Conservation (phyloP, 371 early-diverging fungal species). For the Mortierella sp. region DNA sequence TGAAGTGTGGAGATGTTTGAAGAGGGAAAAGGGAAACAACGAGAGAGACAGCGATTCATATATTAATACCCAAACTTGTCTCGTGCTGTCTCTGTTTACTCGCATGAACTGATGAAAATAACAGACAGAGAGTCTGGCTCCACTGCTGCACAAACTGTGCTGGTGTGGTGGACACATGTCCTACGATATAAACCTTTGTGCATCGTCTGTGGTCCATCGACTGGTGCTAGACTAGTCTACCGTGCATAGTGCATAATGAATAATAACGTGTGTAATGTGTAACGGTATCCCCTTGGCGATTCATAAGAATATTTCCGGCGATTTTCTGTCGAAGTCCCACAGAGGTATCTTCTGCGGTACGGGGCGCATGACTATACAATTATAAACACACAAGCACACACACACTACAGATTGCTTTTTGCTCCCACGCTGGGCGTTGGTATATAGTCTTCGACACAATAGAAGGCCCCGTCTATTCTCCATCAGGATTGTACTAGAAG, state of each 20-base stretch:
- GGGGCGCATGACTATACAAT: too few species aligned
- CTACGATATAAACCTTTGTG: background rate
- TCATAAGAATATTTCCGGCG: conserved; percentile 23
- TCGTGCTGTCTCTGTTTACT: too few species aligned
- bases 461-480: too few species aligned
- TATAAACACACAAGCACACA: background rate
- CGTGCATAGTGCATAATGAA: too few species aligned
- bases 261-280: background rate
- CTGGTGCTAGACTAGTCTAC: too few species aligned
- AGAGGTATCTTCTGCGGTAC: conserved; percentile 1
- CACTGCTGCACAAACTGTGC: too few species aligned
- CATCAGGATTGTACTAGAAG: too few species aligned
- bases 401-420: background rate
- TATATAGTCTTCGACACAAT: background rate
- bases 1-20: background rate
- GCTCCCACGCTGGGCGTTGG: too few species aligned
- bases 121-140: too few species aligned
- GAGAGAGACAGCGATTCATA: background rate
- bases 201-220: background rate
- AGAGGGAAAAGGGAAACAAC: background rate
- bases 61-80: too few species aligned
- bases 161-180: conserved; percentile 15
- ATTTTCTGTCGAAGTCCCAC: background rate
- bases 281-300: background rate
- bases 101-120: too few species aligned